phyloP scores from a whole-genome alignment of 2,329 filamentous ascomycete genomes.

The Dactylella cylindrospora region DNA sequence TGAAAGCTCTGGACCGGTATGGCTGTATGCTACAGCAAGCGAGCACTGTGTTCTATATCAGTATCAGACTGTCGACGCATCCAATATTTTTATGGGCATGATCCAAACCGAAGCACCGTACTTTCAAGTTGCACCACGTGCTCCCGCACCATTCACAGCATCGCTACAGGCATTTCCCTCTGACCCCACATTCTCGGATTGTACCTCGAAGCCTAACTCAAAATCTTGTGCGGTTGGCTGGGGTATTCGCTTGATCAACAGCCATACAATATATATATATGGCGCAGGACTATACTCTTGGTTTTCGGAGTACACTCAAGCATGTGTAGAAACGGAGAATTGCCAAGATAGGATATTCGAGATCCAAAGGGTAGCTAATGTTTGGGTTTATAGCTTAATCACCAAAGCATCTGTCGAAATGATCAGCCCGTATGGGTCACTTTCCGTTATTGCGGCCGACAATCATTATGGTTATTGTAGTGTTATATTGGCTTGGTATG shows the following conservation, averaged over 20 bases:
- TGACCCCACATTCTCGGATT: too few relatives aligned
- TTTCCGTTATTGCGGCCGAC: not conserved
- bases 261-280: too few relatives aligned
- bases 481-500: conserved; percentile 8
- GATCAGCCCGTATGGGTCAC: not conserved
- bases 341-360: conserved; percentile 43
- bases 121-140: conserved; percentile 56
- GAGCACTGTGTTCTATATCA: conserved; percentile 66
- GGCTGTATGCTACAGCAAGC: conserved; percentile 59
- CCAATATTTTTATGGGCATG: conserved; percentile 76
- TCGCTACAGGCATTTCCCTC: too few relatives aligned
- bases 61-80: conserved; percentile 77
- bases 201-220: too few relatives aligned
- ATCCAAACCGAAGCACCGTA: conserved; percentile 86
- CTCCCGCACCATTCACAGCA: conserved; percentile 55
- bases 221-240: too few relatives aligned
- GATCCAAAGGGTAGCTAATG: not conserved
- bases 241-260: too few relatives aligned
- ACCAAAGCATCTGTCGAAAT: conserved; percentile 7
- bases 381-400: conserved; percentile 7
- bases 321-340: conserved; percentile 45
- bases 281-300: conserved; percentile 69
- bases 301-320: conserved; percentile 63
- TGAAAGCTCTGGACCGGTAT: conserved; percentile 57
- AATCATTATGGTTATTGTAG: conserved; percentile 8